Evolutionary conservation across 116 monocot genomes (phyloP).

Genomic region (Trichopus zeylanicus): DNA sequence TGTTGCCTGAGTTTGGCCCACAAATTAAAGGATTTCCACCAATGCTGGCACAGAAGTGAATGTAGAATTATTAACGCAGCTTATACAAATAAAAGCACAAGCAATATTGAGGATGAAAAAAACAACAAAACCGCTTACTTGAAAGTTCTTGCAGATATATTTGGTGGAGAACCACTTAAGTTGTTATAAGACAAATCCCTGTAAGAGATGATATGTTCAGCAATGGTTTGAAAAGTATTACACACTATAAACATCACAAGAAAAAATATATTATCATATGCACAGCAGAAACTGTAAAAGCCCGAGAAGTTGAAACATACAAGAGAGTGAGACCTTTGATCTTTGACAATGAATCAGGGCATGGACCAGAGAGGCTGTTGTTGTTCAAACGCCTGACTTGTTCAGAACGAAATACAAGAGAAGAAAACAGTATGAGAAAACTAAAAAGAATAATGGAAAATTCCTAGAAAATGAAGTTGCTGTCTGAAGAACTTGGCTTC

Average conservation of each 20-base stretch:
- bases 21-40: slow-evolving; percentile 90
- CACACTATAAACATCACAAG: not conserved
- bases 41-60: slow-evolving; percentile 38
- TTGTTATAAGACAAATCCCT: slow-evolving; percentile 98
- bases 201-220: slow-evolving; percentile 6
- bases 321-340: slow-evolving; percentile 81
- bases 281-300: not conserved
- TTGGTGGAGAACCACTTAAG: slow-evolving; percentile 71
- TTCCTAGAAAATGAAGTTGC: too few relatives aligned
- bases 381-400: slow-evolving; percentile 69
- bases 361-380: slow-evolving; percentile 79
- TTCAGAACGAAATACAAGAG: slow-evolving; percentile 6
- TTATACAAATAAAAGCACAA: too few relatives aligned
- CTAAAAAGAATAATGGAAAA: not conserved
- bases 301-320: slow-evolving; percentile 34
- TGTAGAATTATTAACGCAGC: not conserved
- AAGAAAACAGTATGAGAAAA: slow-evolving; percentile 11
- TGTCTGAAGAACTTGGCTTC: too few relatives aligned
- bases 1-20: slow-evolving; percentile 34
- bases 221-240: not conserved
- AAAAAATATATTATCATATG: not conserved
- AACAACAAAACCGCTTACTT: too few relatives aligned
- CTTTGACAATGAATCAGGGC: slow-evolving; percentile 72
- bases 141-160: slow-evolving; percentile 77
- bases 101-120: too few relatives aligned